Percentiles rank a stretch among this genome's conserved stretches.
phyloP scores from a whole-genome alignment of 306 rosid species.

The Medicago truncatula region DNA sequence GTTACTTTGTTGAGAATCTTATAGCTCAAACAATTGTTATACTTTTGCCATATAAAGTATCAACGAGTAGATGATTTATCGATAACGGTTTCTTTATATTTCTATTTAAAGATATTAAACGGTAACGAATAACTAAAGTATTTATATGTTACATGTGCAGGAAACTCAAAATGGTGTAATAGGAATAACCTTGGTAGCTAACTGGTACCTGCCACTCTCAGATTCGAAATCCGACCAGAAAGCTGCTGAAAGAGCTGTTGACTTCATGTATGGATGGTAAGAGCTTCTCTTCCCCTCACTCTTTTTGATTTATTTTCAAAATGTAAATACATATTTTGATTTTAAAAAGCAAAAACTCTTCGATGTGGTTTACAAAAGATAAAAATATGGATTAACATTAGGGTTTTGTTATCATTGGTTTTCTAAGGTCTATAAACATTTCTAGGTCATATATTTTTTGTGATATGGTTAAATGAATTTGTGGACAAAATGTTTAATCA shows the following conservation, averaged over 20 bases:
- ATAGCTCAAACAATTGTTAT: no score
- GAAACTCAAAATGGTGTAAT: conserved; percentile 53
- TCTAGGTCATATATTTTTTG: no score
- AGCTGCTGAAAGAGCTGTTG: conserved; percentile 50
- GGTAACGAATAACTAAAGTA: not conserved
- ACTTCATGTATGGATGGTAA: conserved; percentile 64
- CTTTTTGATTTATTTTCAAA: not conserved
- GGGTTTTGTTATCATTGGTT: not conserved
- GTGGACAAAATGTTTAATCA: not conserved
- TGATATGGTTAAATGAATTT: not conserved
- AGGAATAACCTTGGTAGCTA: conserved; percentile 49
- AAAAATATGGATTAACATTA: not conserved
- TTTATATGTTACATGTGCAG: conserved; percentile 34
- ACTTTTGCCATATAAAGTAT: not conserved
- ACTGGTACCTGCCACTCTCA: conserved; percentile 47
- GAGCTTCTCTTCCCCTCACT: not conserved
- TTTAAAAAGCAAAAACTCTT: no score
- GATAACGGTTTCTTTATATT: not conserved
- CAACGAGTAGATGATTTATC: no score
- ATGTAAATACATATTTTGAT: not conserved
- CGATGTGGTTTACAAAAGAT: no score
- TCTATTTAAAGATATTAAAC: not conserved
- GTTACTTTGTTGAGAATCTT: not conserved
- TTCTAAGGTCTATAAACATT: no score
- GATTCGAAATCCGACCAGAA: conserved; percentile 26